Evolutionary conservation across 2,329 filamentous ascomycete genomes (phyloP).

Genomic region (Plenodomus biglobosus): DNA sequence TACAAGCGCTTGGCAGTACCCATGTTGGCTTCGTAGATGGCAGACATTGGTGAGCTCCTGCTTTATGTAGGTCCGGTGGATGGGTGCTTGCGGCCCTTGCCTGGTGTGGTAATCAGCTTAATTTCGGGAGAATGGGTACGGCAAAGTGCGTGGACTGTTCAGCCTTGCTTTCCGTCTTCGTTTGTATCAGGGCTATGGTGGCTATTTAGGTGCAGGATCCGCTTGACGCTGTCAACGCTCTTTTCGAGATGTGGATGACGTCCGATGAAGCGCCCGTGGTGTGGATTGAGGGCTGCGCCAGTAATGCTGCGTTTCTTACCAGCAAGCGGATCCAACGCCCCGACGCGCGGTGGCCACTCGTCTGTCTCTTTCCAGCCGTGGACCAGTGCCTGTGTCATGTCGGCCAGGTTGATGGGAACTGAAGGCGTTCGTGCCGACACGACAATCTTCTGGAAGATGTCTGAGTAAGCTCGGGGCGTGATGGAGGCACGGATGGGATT

Average conservation of each 20-base stretch:
- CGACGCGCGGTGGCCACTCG: slow-evolving; percentile 78
- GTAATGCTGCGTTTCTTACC: slow-evolving; percentile 38
- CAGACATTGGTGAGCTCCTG: not conserved
- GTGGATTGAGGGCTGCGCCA: slow-evolving; percentile 13
- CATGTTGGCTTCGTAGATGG: too few species aligned
- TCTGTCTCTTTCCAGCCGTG: slow-evolving; percentile 90
- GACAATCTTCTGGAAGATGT: slow-evolving; percentile 88
- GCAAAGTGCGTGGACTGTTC: not conserved
- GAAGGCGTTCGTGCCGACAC: slow-evolving; percentile 76
- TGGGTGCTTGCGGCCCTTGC: not conserved
- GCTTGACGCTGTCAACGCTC: slow-evolving; percentile 50
- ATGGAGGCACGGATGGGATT: slow-evolving; percentile 80
- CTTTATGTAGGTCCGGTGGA: not conserved
- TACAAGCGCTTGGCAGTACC: too few species aligned
- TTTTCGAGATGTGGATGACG: slow-evolving; percentile 47
- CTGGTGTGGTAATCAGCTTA: not conserved
- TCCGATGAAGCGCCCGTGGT: slow-evolving; percentile 35
- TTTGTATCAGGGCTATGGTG: not conserved
- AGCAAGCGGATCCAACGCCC: slow-evolving; percentile 51
- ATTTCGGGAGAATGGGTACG: not conserved
- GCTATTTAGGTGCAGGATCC: slow-evolving; percentile 45
- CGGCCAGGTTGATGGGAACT: slow-evolving; percentile 82
- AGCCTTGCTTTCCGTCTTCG: not conserved
- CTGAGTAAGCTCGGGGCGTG: slow-evolving; percentile 70
- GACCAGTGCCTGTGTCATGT: slow-evolving; percentile 79